These are phyloP conservation scores for Clarireedia homoeocarpa DNA, from an alignment of 2,329 filamentous ascomycete genomes.

Conservation along the genomic window DNA sequence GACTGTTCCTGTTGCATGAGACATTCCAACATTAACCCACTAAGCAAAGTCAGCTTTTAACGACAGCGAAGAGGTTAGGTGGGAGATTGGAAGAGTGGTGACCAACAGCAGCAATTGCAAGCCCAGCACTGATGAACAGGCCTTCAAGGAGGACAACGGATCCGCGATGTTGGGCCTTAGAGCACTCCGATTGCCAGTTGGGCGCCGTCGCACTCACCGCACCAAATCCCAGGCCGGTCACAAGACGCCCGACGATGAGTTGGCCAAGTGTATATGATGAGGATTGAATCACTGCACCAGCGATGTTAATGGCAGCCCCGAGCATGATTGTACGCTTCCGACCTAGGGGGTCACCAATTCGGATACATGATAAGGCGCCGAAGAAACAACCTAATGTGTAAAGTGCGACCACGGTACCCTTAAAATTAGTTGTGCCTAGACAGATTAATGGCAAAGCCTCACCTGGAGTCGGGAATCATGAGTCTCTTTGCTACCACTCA, in stretches of 20 bases:
- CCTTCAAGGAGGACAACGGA: conserved; percentile 55
- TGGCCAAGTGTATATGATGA: conserved; percentile 40
- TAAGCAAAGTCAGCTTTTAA: conserved; percentile 29
- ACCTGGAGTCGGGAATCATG: conserved; percentile 3
- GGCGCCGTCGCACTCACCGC: conserved; percentile 43
- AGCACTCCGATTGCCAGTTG: conserved; percentile 55
- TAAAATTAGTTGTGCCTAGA: background rate
- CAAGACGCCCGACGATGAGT: conserved; percentile 43
- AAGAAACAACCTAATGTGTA: conserved; percentile 41
- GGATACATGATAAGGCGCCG: conserved; percentile 31
- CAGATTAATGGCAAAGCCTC: background rate
- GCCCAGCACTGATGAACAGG: conserved; percentile 46
- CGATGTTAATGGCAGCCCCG: conserved; percentile 48
- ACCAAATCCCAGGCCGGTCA: conserved; percentile 44
- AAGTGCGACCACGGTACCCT: conserved; percentile 9
- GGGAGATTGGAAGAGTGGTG: background rate
- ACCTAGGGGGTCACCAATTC: conserved; percentile 45
- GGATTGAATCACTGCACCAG: conserved; percentile 42
- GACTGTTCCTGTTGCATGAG: conserved; percentile 42
- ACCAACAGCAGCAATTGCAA: conserved; percentile 8
- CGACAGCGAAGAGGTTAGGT: background rate
- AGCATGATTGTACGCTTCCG: conserved; percentile 48
- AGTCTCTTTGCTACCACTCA: background rate
- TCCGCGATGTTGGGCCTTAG: conserved; percentile 47
- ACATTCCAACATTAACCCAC: conserved; percentile 52